These are phyloP conservation scores for Cicer pinnatifidum DNA, from an alignment of 306 rosid genomes.

Conservation along the genomic window DNA sequence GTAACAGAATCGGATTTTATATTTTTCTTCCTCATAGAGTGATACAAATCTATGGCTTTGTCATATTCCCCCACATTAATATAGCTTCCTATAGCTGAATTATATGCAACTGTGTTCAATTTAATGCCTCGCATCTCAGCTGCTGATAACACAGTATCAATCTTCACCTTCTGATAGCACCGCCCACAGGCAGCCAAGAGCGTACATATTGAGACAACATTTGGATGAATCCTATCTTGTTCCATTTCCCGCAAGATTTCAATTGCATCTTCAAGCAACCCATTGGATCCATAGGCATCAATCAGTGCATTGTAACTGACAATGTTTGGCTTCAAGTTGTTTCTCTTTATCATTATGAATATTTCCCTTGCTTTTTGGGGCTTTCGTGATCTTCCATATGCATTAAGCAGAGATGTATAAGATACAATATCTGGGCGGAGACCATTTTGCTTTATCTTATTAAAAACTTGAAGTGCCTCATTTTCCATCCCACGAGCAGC, in stretches of 20 bases:
- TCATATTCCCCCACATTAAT: constrained; percentile 78
- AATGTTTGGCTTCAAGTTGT: constrained; percentile 74
- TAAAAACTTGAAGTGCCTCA: constrained; percentile 70
- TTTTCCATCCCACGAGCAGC: constrained; percentile 78
- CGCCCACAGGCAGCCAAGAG: constrained; percentile 95
- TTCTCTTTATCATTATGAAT: constrained; percentile 70
- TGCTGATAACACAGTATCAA: constrained; percentile 82
- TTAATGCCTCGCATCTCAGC: constrained; percentile 84
- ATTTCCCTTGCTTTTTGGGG: constrained; percentile 74
- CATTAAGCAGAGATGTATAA: constrained; percentile 84
- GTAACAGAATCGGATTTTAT: constrained; percentile 77
- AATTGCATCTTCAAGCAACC: constrained; percentile 78
- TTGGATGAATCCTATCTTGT: constrained; percentile 77
- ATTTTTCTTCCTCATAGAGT: constrained; percentile 71
- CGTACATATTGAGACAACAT: constrained; percentile 87
- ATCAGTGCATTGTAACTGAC: constrained; percentile 88
- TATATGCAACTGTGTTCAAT: constrained; percentile 80
- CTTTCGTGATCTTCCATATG: constrained; percentile 83
- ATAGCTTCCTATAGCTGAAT: constrained; percentile 95
- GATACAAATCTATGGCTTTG: constrained; percentile 73
- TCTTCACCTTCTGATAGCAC: constrained; percentile 77
- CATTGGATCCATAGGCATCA: constrained; percentile 90
- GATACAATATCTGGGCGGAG: constrained; percentile 84
- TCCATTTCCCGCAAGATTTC: constrained; percentile 87
- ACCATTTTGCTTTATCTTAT: constrained; percentile 71